phyloP scores from a whole-genome alignment of 768 basidiomycete species.

The Asterophora parasitica region DNA sequence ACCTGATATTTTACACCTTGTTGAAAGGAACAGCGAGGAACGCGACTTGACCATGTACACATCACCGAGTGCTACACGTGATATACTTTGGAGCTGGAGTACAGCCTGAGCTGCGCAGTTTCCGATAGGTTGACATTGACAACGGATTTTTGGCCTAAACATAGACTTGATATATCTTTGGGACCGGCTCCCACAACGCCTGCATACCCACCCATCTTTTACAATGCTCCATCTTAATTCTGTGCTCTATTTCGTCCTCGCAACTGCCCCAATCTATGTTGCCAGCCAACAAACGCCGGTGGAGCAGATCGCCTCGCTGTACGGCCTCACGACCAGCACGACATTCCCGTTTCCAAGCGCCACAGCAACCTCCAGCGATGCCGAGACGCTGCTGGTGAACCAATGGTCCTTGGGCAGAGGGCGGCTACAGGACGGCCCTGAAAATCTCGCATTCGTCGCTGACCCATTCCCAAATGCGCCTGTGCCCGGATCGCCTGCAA shows the following conservation, averaged over 20 bases:
- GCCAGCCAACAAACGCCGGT: constrained; percentile 27
- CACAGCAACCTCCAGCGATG: constrained; percentile 45
- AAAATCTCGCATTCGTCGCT: constrained; percentile 55
- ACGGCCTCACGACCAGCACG: constrained; percentile 56
- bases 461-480: constrained; percentile 61
- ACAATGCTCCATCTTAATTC: constrained; percentile 5
- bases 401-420: constrained; percentile 61
- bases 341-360: constrained; percentile 60
- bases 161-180: not conserved
- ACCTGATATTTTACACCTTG: no score
- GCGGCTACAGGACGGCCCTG: constrained; percentile 51
- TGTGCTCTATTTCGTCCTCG: constrained; percentile 14
- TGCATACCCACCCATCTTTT: not conserved
- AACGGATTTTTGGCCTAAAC: not conserved
- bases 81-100: not conserved
- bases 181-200: constrained; percentile 3
- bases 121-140: no score
- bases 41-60: no score
- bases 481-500: constrained; percentile 24
- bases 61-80: no score
- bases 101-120: no score
- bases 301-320: constrained; percentile 42
- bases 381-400: constrained; percentile 46
- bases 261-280: constrained; percentile 15
- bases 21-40: no score